Conservation (phyloP, 2,329 filamentous ascomycete genomes). For the Apiospora saccharicola region DNA sequence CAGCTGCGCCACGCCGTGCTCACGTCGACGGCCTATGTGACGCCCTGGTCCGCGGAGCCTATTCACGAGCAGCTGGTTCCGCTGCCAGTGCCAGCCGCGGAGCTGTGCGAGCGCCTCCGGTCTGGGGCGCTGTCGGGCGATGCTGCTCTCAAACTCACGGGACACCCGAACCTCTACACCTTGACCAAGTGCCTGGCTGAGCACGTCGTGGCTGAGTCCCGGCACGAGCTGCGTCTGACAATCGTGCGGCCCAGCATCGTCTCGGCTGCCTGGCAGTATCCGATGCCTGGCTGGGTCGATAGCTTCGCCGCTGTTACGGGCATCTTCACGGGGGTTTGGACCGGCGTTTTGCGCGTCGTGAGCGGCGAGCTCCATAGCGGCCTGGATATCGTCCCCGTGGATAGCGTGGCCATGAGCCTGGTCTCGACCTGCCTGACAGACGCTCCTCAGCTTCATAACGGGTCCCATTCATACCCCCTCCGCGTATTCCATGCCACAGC, state of each 20-base stretch:
- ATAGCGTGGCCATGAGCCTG: constrained; percentile 4
- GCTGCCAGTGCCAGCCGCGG: not conserved
- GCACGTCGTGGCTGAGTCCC: not conserved
- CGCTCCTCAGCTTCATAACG: not conserved
- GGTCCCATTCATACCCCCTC: not conserved
- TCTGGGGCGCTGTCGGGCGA: not conserved
- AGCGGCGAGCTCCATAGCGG: not conserved
- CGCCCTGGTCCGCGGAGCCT: not conserved
- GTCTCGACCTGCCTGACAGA: not conserved
- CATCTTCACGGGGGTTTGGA: constrained; percentile 2
- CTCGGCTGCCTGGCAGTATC: not conserved
- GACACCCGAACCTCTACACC: constrained; percentile 19
- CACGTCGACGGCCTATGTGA: constrained; percentile 1
- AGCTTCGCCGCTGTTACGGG: constrained; percentile 9
- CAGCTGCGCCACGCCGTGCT: not conserved
- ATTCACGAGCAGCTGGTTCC: constrained; percentile 1
- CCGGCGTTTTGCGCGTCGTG: constrained; percentile 5
- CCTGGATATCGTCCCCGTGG: constrained; percentile 1
- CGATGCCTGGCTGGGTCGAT: constrained; percentile 5
- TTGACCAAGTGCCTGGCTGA: constrained; percentile 16
- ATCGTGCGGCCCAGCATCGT: constrained; percentile 12
- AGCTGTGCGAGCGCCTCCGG: not conserved
- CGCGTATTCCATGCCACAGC: constrained; percentile 7
- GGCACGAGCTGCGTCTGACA: not conserved
- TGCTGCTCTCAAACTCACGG: not conserved